phyloP scores from a whole-genome alignment of 352 stramenopile genomes.

The Phytophthora citricola region DNA sequence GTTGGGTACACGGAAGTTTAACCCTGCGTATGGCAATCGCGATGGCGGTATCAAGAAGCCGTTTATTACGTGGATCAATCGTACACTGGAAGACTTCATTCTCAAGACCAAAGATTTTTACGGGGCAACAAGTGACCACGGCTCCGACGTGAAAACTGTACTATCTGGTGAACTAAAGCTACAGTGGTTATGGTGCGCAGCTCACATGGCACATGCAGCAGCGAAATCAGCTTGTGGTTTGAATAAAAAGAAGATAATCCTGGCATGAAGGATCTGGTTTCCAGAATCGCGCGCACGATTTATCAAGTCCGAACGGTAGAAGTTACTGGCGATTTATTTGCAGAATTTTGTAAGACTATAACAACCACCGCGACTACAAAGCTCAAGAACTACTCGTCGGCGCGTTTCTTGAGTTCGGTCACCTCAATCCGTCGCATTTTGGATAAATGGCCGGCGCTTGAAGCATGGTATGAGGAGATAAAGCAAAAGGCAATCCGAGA shows the following conservation, averaged over 20 bases:
- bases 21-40: conserved; percentile 4
- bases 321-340: conserved; percentile 12
- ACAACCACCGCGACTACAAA: not conserved
- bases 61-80: not conserved
- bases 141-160: not conserved
- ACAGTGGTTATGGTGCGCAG: no score
- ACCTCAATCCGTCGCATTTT: conserved; percentile 3
- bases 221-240: no score
- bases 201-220: no score
- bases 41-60: conserved; percentile 1
- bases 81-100: not conserved
- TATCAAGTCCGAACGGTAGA: conserved; percentile 6
- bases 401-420: conserved; percentile 4
- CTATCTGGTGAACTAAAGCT: no score
- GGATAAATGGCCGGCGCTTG: conserved; percentile 10
- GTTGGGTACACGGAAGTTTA: conserved; percentile 1
- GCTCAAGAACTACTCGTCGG: not conserved
- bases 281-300: conserved; percentile 1
- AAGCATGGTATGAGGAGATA: conserved; percentile 9
- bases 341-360: conserved; percentile 1
- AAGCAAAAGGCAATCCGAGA: not conserved
- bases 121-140: not conserved
- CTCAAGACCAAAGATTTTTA: not conserved
- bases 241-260: not conserved
- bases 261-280: conserved; percentile 1